Conservation (phyloP, 1,139 yeast species). For the Debaryomycetaceae sp. region DNA sequence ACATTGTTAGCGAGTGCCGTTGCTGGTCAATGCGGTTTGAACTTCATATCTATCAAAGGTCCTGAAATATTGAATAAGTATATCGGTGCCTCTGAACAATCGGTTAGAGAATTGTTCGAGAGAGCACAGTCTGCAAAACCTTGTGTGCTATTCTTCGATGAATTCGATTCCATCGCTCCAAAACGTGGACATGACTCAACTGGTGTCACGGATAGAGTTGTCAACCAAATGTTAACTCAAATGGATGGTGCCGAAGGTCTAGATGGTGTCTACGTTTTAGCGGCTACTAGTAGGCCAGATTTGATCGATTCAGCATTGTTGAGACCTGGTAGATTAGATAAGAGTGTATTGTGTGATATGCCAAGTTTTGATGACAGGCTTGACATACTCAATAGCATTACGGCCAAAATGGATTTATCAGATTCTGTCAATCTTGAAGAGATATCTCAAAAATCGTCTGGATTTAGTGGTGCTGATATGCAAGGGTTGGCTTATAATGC, state of each 20-base stretch:
- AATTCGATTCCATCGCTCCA: slow-evolving; percentile 95
- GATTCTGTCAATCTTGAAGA: slow-evolving; percentile 51
- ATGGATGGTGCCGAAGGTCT: slow-evolving; percentile 99
- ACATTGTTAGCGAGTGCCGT: slow-evolving; percentile 91
- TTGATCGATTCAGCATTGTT: slow-evolving; percentile 90
- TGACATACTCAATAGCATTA: slow-evolving; percentile 67
- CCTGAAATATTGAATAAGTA: slow-evolving; percentile 95
- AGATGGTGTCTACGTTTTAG: slow-evolving; percentile 93
- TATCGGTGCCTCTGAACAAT: slow-evolving; percentile 96
- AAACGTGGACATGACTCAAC: slow-evolving; percentile 98
- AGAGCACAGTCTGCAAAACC: slow-evolving; percentile 95
- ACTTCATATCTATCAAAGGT: slow-evolving; percentile 91
- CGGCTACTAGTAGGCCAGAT: slow-evolving; percentile 95
- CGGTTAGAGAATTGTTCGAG: slow-evolving; percentile 88
- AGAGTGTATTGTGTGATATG: slow-evolving; percentile 85
- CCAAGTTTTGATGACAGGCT: slow-evolving; percentile 69
- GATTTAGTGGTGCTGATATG: slow-evolving; percentile 92
- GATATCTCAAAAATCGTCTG: slow-evolving; percentile 62
- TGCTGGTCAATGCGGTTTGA: slow-evolving; percentile 91
- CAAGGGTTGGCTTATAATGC: slow-evolving; percentile 94
- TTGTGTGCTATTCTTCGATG: slow-evolving; percentile 91
- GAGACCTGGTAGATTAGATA: slow-evolving; percentile 95
- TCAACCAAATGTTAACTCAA: slow-evolving; percentile 93
- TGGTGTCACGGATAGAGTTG: slow-evolving; percentile 97
- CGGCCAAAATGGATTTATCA: slow-evolving; percentile 50